These are phyloP conservation scores for Gastrodia elata DNA, from an alignment of 106 monocot species.

Conservation along the genomic window DNA sequence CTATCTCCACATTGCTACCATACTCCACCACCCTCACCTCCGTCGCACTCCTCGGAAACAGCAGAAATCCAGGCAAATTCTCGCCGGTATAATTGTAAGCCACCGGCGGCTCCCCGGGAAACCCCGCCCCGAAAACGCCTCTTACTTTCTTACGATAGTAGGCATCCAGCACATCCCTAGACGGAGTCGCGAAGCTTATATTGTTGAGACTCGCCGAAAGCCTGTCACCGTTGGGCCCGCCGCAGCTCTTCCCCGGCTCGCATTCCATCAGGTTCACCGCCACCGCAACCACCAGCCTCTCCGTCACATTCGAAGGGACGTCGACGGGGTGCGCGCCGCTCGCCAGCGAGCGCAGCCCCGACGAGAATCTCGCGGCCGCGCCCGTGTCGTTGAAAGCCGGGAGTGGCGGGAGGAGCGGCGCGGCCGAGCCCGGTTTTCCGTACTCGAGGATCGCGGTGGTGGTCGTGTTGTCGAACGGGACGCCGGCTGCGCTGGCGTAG, in stretches of 20 bases:
- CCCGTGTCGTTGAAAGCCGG: slow-evolving; percentile 45
- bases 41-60: slow-evolving; percentile 21
- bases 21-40: slow-evolving; percentile 53
- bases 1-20: slow-evolving; percentile 45
- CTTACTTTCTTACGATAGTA: slow-evolving; percentile 7
- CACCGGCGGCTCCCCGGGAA: slow-evolving; percentile 39
- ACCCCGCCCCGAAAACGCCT: slow-evolving; percentile 38
- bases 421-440: background rate
- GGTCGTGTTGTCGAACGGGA: slow-evolving; percentile 34
- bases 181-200: slow-evolving; percentile 38
- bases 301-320: slow-evolving; percentile 47
- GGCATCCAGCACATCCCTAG: slow-evolving; percentile 45
- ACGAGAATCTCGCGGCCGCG: slow-evolving; percentile 49
- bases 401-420: slow-evolving; percentile 38
- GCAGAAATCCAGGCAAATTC: background rate
- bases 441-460: slow-evolving; percentile 51
- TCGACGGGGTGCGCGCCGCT: background rate
- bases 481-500: slow-evolving; percentile 23
- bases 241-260: slow-evolving; percentile 1
- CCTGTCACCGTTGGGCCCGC: slow-evolving; percentile 1
- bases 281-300: slow-evolving; percentile 50
- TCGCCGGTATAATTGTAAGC: slow-evolving; percentile 44
- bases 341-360: slow-evolving; percentile 21
- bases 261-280: slow-evolving; percentile 39
- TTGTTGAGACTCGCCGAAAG: slow-evolving; percentile 63